phyloP scores from a whole-genome alignment of 805 yeast genomes.

The Wickerhamomyces strasburgensis region DNA sequence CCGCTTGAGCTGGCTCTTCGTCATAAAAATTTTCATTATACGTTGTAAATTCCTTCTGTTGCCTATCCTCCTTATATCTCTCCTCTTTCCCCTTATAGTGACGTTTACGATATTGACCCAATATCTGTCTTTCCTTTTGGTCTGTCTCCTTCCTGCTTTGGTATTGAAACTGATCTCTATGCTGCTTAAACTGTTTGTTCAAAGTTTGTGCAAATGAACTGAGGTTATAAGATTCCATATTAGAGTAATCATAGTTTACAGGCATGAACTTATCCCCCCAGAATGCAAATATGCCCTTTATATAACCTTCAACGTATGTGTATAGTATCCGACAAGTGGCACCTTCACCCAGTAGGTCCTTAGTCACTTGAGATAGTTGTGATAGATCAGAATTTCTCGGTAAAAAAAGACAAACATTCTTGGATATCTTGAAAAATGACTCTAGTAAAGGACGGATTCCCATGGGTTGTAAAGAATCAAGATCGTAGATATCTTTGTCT shows the following conservation, averaged over 20 bases:
- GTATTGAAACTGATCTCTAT: not conserved
- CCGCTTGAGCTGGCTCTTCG: not conserved
- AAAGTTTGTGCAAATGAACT: not conserved
- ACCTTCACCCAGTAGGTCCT: constrained; percentile 38
- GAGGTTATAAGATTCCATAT: not conserved
- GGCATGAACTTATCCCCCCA: constrained; percentile 50
- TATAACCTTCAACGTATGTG: constrained; percentile 35
- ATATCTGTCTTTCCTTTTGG: not conserved
- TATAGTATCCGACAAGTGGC: constrained; percentile 43
- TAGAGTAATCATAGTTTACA: constrained; percentile 11
- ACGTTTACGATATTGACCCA: not conserved
- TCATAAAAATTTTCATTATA: constrained; percentile 6
- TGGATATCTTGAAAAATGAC: constrained; percentile 37
- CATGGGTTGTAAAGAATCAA: constrained; percentile 41
- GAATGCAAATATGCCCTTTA: constrained; percentile 53
- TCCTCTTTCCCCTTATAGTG: not conserved
- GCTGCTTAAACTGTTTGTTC: not conserved
- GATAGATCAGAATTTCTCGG: constrained; percentile 55
- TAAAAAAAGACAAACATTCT: constrained; percentile 53
- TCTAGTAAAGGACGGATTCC: constrained; percentile 39
- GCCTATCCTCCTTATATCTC: not conserved
- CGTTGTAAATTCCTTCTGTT: not conserved
- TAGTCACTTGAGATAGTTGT: constrained; percentile 46
- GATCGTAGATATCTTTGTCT: constrained; percentile 37
- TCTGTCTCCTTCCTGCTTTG: not conserved